Base-by-base conservation (phyloP, 805 yeast species). In the Monosporozyma solicola region DNA sequence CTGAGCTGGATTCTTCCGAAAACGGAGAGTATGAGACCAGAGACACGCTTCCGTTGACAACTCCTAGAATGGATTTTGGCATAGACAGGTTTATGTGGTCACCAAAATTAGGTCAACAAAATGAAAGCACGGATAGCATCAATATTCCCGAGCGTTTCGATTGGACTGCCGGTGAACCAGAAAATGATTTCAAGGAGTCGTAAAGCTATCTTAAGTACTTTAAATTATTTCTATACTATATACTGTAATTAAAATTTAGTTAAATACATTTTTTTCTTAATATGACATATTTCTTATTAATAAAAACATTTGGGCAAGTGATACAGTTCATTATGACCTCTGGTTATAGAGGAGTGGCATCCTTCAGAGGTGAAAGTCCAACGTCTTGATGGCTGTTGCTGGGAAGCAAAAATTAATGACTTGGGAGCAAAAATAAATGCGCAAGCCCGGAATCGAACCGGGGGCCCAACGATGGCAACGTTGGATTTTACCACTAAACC, bases 61-160 rank as follows among this genome's bases (percentile, higher is more conserved):
- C 69, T 3, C 68, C 68, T 4, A 39, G 53, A 27, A 56, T 62
- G 60, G 61, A 61, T 41, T 63, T 55, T 48, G 66, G 68, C 1
- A 61, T 64, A 0, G 58, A 63, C 49, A 57, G 59, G 33, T 65
- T 65, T 50, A 53, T 55, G 48, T 65, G 69, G 69, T 65, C 69
- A 15, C 69, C 69, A 25, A 55, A 51, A 15, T 9, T 48, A 4
- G 31, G 16, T 24, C 41, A 24, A 33, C 24, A 5, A 11, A 33
- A 47, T 24, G 49, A 47, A 47, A 37, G 41, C 24, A 13, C 39
- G 6, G 49, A 47, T 27, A 45, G 4, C 8, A 10, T 31, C 10
- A 31, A 45, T 27, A 45, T 27, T n/a, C 35, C 48, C n/a, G 15
- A 45, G 29, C 33, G 35, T 10, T 45, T 45, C 16, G 48, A 45